Evolutionary conservation across 371 early-diverging fungal genomes (phyloP).

Genomic region (Vittaforma corneae): DNA sequence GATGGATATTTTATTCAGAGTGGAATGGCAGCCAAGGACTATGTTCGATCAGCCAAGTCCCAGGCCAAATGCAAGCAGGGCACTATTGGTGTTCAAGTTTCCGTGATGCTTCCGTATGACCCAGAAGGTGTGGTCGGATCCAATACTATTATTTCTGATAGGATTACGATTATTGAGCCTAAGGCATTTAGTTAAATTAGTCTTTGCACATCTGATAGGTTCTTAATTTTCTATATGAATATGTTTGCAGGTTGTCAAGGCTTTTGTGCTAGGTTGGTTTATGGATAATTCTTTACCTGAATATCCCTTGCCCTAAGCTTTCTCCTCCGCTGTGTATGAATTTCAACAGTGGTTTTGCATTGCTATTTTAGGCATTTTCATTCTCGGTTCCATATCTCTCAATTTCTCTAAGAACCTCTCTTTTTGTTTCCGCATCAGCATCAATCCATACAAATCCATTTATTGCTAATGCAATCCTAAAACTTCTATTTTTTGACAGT

Average conservation of each 20-base stretch:
- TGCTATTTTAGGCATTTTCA: too few species aligned
- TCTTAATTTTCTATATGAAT: too few species aligned
- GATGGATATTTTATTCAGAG: constrained; percentile 88
- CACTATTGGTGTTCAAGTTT: constrained; percentile 97
- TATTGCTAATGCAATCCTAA: constrained; percentile 35
- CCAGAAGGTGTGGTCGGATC: constrained; percentile 87
- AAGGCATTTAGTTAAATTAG: constrained; percentile 34
- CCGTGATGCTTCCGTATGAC: constrained; percentile 95
- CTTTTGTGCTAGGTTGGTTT: too few species aligned
- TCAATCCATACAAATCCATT: constrained; percentile 54
- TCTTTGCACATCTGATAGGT: too few species aligned
- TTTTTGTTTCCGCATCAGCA: constrained; percentile 17
- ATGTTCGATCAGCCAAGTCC: constrained; percentile 87
- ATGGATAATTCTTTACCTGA: too few species aligned
- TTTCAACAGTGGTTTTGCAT: too few species aligned
- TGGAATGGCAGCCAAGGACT: constrained; percentile 90
- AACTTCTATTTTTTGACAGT: constrained; percentile 15
- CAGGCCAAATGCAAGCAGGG: constrained; percentile 94
- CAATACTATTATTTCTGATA: constrained; percentile 84
- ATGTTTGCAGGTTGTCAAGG: too few species aligned
- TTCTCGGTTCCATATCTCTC: too few species aligned
- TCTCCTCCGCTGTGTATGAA: too few species aligned
- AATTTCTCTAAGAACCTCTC: constrained; percentile 32
- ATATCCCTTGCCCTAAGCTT: too few species aligned
- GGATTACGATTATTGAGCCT: constrained; percentile 77